Conservation (phyloP, 495 filamentous ascomycete genomes). For the Talaromyces ruber region DNA sequence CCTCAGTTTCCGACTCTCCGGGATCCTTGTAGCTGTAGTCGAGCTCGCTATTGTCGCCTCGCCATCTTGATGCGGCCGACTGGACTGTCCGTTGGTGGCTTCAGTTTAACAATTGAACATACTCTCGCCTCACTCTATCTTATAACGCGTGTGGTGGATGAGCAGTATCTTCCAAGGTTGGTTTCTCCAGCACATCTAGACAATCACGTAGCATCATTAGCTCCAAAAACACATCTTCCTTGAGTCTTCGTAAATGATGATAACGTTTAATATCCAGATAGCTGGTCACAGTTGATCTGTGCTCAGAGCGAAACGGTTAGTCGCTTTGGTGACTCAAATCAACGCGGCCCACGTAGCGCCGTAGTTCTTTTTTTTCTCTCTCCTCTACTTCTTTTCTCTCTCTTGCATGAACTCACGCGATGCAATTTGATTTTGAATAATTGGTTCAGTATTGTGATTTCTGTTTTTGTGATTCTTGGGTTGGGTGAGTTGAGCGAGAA, state of each 20-base stretch:
- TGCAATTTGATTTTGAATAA: not conserved
- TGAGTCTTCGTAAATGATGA: not conserved
- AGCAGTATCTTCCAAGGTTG: not conserved
- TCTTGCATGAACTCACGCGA: not conserved
- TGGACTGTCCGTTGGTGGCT: not conserved
- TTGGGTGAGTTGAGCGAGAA: not conserved
- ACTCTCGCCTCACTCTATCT: not conserved
- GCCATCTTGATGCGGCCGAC: not conserved
- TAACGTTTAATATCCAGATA: not conserved
- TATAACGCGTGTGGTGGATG: not conserved
- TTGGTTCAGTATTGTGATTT: not conserved
- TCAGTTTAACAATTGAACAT: not conserved
- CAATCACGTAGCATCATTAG: not conserved
- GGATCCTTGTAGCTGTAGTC: not conserved
- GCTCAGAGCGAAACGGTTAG: not conserved
- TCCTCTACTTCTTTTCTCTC: not conserved
- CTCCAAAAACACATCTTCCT: not conserved
- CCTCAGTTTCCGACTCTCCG: not conserved
- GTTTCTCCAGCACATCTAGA: not conserved
- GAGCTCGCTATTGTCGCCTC: not conserved
- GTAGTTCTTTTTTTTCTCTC: not conserved
- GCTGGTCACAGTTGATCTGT: constrained; percentile 1
- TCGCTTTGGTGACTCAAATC: not conserved
- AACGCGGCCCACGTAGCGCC: not conserved
- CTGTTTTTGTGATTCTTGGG: not conserved